A percentile compares a stretch with the other conserved stretches of the same genome.
Evolutionary conservation across 176 grass and related monocot species (phyloP).

Genomic region (Echinochloa phyllopogon): DNA sequence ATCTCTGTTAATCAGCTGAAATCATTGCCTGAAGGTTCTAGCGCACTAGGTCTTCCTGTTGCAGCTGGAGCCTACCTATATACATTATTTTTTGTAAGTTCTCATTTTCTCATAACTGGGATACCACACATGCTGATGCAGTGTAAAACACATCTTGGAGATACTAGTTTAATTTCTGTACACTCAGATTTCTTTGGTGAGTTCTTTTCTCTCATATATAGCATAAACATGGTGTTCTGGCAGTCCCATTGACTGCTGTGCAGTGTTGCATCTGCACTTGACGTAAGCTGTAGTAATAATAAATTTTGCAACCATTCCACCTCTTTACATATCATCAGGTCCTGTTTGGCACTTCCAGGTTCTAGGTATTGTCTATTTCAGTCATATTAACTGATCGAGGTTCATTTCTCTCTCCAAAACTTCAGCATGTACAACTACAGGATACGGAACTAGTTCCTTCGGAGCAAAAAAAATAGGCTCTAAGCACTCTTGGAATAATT

Average conservation of each 20-base stretch:
- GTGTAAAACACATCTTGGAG: conserved; percentile 2
- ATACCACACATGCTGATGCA: neutral
- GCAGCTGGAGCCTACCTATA: conserved; percentile 89
- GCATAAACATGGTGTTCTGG: neutral
- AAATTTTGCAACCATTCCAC: neutral
- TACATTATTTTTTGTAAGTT: conserved; percentile 92
- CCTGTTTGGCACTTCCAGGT: conserved; percentile 19
- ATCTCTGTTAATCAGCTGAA: conserved; percentile 96
- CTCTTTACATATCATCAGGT: conserved; percentile 2
- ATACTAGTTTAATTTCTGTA: neutral
- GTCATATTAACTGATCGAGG: neutral
- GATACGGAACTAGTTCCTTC: neutral
- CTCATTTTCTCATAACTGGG: conserved; percentile 26
- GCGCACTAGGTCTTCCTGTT: conserved; percentile 78
- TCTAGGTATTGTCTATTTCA: conserved; percentile 1
- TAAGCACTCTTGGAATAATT: conserved; percentile 2
- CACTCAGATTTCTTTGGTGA: conserved; percentile 1
- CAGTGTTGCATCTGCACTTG: conserved; percentile 1
- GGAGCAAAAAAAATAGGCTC: neutral
- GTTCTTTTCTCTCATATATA: neutral
- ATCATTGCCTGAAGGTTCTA: conserved; percentile 86
- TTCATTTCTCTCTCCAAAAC: neutral
- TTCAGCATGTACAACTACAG: neutral
- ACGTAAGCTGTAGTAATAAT: conserved; percentile 17
- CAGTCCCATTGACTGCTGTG: neutral